Evolutionary conservation across 139 green algal genomes (phyloP).

Genomic region (Nannochloris sp.): DNA sequence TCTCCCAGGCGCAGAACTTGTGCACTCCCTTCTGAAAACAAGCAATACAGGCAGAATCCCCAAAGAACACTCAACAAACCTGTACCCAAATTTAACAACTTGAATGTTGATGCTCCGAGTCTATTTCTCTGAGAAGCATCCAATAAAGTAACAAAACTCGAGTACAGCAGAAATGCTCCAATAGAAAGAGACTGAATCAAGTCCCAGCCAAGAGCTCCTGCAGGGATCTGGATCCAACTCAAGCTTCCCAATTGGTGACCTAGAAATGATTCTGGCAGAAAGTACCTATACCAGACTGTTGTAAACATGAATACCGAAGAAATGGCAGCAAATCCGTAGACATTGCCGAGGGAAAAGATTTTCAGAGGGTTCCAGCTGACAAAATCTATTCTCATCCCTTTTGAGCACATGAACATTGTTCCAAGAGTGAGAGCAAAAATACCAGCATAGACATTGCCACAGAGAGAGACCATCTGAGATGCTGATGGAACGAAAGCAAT

Average conservation of each 20-base stretch:
- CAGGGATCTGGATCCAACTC: slow-evolving; percentile 8
- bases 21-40: neutral
- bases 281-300: neutral
- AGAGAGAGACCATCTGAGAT: too few relatives aligned
- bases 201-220: slow-evolving; percentile 11
- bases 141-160: slow-evolving; percentile 27
- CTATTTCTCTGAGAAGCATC: slow-evolving; percentile 38
- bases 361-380: neutral
- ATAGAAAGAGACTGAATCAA: slow-evolving; percentile 9
- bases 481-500: neutral
- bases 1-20: neutral
- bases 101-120: slow-evolving; percentile 49
- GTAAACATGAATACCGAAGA: neutral
- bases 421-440: neutral
- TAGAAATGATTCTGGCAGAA: neutral
- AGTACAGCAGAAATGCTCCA: slow-evolving; percentile 26
- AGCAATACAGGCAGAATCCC: neutral
- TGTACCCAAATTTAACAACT: slow-evolving; percentile 36
- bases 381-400: neutral
- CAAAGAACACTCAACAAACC: neutral
- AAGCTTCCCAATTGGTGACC: neutral
- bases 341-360: neutral
- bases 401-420: neutral
- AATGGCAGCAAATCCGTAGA: neutral
- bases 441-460: neutral